A percentile compares a stretch with the other conserved stretches of the same genome.
phyloP scores from a whole-genome alignment of 2,329 filamentous ascomycete species.

The Shiraia bambusicola region DNA sequence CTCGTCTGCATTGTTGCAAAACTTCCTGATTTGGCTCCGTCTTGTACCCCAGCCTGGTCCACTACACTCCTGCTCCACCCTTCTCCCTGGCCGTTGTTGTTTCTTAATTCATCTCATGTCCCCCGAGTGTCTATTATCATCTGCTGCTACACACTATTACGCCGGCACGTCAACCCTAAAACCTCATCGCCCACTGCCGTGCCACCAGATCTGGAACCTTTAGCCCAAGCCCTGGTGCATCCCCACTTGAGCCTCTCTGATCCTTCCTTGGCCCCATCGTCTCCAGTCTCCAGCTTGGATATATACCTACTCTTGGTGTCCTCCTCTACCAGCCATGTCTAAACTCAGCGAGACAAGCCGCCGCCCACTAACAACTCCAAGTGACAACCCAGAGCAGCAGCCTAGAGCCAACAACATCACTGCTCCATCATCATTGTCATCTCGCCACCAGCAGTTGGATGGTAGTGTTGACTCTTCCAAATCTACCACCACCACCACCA shows the following conservation, averaged over 20 bases:
- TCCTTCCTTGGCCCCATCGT: conserved; percentile 29
- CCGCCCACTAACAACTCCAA: conserved; percentile 33
- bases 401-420: conserved; percentile 23
- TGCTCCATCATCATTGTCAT: conserved; percentile 12
- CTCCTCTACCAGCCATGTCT: conserved; percentile 35
- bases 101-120: conserved; percentile 35
- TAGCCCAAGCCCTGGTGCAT: conserved; percentile 28
- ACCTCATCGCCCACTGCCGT: conserved; percentile 34
- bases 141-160: conserved; percentile 29
- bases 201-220: conserved; percentile 36
- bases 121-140: conserved; percentile 32
- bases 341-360: conserved; percentile 36
- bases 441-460: conserved; percentile 28
- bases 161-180: conserved; percentile 34
- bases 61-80: conserved; percentile 24
- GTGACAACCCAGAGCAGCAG: conserved; percentile 23
- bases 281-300: conserved; percentile 24
- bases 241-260: conserved; percentile 37
- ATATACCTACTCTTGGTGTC: conserved; percentile 39
- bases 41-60: conserved; percentile 28
- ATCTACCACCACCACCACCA: conserved; percentile 16
- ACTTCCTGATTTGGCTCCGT: conserved; percentile 40
- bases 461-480: conserved; percentile 25
- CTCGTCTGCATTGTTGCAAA: conserved; percentile 30
- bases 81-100: conserved; percentile 29